Conservation (phyloP, 2,329 filamentous ascomycete species). For the Onygenales sp. region DNA sequence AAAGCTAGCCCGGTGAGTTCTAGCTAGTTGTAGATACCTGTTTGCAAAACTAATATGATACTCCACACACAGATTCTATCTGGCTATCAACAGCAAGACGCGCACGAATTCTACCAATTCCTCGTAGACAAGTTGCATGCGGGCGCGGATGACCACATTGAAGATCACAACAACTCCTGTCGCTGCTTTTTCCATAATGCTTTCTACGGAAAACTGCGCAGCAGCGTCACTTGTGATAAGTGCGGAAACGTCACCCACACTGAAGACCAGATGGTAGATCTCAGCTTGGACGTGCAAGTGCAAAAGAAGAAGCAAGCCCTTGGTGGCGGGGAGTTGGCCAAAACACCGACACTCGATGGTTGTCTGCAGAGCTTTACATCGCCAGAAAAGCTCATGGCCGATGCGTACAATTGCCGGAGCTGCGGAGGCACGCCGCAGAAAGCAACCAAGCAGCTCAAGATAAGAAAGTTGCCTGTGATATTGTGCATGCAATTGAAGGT, state of each 20-base stretch:
- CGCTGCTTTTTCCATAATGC: constrained; percentile 89
- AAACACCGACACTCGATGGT: constrained; percentile 46
- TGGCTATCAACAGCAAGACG: constrained; percentile 91
- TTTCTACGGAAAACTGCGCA: constrained; percentile 86
- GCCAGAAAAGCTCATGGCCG: constrained; percentile 62
- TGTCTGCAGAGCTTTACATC: constrained; percentile 85
- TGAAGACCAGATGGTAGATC: constrained; percentile 81
- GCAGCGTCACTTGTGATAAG: constrained; percentile 80
- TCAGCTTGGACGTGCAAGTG: constrained; percentile 76
- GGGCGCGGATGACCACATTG: constrained; percentile 61
- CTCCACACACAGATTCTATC: constrained; percentile 52
- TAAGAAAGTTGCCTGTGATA: constrained; percentile 79
- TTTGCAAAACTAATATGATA: background rate
- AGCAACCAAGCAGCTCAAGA: constrained; percentile 72
- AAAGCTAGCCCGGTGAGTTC: constrained; percentile 50
- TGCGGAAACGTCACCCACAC: constrained; percentile 75
- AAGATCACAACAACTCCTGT: constrained; percentile 49
- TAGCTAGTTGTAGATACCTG: background rate
- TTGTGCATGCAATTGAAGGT: constrained; percentile 90
- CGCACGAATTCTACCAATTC: constrained; percentile 95
- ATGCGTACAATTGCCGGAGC: constrained; percentile 76
- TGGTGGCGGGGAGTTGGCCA: constrained; percentile 26
- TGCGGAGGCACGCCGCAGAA: constrained; percentile 65
- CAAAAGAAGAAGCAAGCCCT: constrained; percentile 52
- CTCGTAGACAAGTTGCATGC: constrained; percentile 84